Evolutionary conservation across 306 rosid species (phyloP).

Genomic region (Fagus crenata): DNA sequence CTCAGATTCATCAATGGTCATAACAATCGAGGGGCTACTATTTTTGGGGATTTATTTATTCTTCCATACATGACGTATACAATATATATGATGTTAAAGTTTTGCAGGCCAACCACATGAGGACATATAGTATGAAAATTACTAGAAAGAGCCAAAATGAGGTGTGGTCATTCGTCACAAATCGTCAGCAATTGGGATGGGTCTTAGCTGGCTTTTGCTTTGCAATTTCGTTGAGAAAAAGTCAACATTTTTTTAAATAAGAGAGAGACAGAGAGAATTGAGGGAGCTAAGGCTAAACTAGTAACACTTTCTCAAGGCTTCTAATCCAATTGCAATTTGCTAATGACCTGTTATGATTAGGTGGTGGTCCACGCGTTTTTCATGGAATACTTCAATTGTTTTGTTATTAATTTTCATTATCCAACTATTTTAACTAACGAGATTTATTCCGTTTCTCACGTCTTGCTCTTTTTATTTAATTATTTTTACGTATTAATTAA

Average conservation of each 20-base stretch:
- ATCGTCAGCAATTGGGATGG: slow-evolving; percentile 32
- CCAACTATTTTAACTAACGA: slow-evolving; percentile 25
- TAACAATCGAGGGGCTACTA: too few relatives aligned
- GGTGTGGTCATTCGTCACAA: slow-evolving; percentile 25
- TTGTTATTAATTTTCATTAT: background rate
- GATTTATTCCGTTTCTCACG: slow-evolving; percentile 42
- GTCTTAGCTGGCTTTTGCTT: slow-evolving; percentile 23
- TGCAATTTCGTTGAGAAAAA: slow-evolving; percentile 41
- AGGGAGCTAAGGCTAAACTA: background rate
- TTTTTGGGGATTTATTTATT: background rate
- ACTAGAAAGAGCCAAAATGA: background rate
- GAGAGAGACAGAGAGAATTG: background rate
- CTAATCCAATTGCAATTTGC: slow-evolving; percentile 29
- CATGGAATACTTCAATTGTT: background rate
- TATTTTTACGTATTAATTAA: background rate
- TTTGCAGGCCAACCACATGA: slow-evolving; percentile 13
- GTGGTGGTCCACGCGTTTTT: slow-evolving; percentile 55
- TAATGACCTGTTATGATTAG: background rate
- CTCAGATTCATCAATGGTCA: background rate
- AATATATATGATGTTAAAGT: slow-evolving; percentile 2
- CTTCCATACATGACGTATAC: background rate
- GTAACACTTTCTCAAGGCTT: slow-evolving; percentile 36
- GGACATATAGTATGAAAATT: background rate
- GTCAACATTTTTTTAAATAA: slow-evolving; percentile 43
- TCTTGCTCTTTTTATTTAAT: background rate